Evolutionary conservation across 2,329 filamentous ascomycete genomes (phyloP).

Genomic region (Ceratocystis cubensis): DNA sequence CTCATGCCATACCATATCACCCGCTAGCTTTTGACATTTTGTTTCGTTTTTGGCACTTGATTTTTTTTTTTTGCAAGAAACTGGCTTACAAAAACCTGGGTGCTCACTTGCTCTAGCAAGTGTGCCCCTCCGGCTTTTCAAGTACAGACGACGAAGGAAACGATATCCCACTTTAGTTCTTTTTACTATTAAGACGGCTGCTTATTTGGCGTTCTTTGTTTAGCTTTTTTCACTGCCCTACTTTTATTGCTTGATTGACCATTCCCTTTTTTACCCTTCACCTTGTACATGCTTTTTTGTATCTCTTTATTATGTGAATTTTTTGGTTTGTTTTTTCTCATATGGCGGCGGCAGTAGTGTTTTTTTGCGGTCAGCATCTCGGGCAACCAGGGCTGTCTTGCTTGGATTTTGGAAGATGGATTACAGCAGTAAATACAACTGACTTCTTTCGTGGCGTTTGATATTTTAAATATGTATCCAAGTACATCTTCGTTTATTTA

Average conservation of each 20-base stretch:
- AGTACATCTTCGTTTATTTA: no score
- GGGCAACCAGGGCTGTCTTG: neutral
- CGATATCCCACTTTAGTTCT: conserved; percentile 7
- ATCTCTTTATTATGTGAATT: conserved; percentile 1
- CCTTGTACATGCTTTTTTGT: conserved; percentile 1
- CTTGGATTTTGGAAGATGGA: neutral
- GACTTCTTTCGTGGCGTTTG: neutral
- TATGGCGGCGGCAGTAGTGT: neutral
- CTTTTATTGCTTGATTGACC: neutral
- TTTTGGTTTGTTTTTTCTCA: neutral
- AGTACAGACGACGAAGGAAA: conserved; percentile 4
- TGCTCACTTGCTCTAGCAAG: neutral
- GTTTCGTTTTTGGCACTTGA: neutral
- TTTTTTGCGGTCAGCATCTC: neutral
- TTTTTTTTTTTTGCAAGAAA: conserved; percentile 4
- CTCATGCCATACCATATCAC: neutral
- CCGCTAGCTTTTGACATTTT: neutral
- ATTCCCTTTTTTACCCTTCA: neutral
- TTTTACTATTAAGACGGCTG: neutral
- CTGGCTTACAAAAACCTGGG: neutral
- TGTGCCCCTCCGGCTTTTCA: neutral
- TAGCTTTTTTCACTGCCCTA: neutral
- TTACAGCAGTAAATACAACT: neutral
- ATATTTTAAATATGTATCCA: no score
- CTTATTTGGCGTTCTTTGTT: conserved; percentile 1